Base-by-base conservation (phyloP, 1,284 basidiomycete genomes). In the Sporisorium scitamineum region DNA sequence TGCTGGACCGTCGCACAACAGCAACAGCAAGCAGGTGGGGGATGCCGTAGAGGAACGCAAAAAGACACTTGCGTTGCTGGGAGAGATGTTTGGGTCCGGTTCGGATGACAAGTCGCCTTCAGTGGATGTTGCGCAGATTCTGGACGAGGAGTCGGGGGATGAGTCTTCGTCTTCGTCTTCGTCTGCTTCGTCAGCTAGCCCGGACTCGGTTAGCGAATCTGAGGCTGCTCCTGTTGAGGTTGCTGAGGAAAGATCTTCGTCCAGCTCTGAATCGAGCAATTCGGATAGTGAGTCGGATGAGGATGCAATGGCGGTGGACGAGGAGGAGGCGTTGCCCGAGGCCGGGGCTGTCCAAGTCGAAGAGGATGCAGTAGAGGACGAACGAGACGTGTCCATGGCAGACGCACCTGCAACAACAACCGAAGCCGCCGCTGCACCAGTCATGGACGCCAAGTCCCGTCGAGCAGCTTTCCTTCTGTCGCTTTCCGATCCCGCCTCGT, bases 1-100 rank as follows among this genome's bases (percentile, higher is more conserved):
- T 2, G 65, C 47, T 2, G 54, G 50, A 7, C 20, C 56, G 20
- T 18, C 18, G 47, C 34, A 39, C 48, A 45, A 14, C 45, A 60
- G 39, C 45, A 50, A 18, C 50, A 60, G 32, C 42, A 48, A 60
- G 45, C 54, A 34, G 54, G 24, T 58, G 45, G 42, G 37, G 10
- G 39, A 73, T 29, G 62, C 63, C 16, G 61, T 51, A n/a, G 59
- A 64, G 20, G 75, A 77, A 51, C 56, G 70, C 16, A 48, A 47
- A 11, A 69, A 70, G 56, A 70, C 76, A 26, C 55, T 81, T 0
- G 64, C 63, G 13, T 20, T 83, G 50, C 42, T 83, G 20, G 61
- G 62, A 2, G 42, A 66, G 41, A 89, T 92, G 37, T 83, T 82
- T 52, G 87, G 89, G 1, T 90, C 92, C 29, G 90, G 90, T 47